Conservation (phyloP, 75 land plant genomes). For the Picea glauca region DNA sequence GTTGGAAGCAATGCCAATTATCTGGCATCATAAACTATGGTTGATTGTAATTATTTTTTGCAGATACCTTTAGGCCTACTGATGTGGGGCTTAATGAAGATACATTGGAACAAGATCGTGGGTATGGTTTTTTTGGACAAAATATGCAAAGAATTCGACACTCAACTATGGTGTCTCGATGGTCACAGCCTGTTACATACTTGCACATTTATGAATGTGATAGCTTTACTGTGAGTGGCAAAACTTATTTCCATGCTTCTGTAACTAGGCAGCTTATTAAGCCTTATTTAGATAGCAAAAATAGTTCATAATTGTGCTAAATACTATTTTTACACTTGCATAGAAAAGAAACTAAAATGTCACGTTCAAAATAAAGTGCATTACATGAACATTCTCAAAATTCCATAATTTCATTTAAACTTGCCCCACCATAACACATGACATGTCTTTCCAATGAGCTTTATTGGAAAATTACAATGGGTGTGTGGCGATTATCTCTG, state of each 20-base stretch:
- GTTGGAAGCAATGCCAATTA: not conserved
- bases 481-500: too few species aligned
- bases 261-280: too few species aligned
- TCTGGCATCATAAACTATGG: not conserved
- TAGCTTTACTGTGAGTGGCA: slow-evolving; percentile 64
- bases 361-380: too few species aligned
- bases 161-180: slow-evolving; percentile 53
- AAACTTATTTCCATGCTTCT: not conserved
- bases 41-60: slow-evolving; percentile 9
- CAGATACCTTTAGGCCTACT: slow-evolving; percentile 67
- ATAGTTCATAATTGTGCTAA: too few species aligned
- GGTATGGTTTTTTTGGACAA: slow-evolving; percentile 75
- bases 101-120: slow-evolving; percentile 64
- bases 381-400: too few species aligned
- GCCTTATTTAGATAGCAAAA: too few species aligned
- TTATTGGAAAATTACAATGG: too few species aligned
- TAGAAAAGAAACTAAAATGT: too few species aligned
- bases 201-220: slow-evolving; percentile 23
- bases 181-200: slow-evolving; percentile 90
- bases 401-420: too few species aligned
- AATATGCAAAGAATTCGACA: slow-evolving; percentile 16
- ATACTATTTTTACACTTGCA: too few species aligned
- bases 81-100: slow-evolving; percentile 85
- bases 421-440: too few species aligned
- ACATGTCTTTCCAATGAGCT: too few species aligned